A percentile compares a stretch with the other conserved stretches of the same genome.
Evolutionary conservation across 768 basidiomycete genomes (phyloP).

Genomic region (Amanita thiersii): DNA sequence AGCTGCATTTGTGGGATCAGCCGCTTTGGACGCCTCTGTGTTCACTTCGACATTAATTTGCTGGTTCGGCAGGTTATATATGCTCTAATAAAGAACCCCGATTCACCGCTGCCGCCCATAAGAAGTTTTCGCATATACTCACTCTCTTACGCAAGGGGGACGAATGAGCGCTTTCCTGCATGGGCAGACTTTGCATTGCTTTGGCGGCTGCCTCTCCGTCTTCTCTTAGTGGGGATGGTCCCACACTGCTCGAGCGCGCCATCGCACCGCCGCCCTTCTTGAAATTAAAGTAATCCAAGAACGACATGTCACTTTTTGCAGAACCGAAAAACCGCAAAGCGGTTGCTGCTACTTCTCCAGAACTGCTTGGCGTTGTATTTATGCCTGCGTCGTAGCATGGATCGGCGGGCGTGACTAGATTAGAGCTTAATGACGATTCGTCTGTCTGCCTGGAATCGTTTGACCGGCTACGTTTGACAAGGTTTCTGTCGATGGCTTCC

Average conservation of each 20-base stretch:
- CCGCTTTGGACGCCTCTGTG: background rate
- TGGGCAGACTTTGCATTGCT: background rate
- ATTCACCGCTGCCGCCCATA: background rate
- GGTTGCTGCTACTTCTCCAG: conserved; percentile 10
- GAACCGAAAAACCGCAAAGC: conserved; percentile 1
- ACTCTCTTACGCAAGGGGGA: conserved; percentile 1
- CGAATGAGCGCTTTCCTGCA: background rate
- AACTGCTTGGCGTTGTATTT: conserved; percentile 8
- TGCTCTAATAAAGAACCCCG: too few species aligned
- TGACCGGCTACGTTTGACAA: conserved; percentile 13
- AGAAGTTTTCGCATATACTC: background rate
- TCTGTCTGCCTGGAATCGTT: conserved; percentile 29
- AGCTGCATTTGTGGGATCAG: background rate
- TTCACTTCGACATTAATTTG: background rate
- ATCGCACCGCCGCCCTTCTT: background rate
- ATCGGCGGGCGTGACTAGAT: conserved; percentile 32
- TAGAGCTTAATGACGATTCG: conserved; percentile 34
- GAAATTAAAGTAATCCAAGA: conserved; percentile 5
- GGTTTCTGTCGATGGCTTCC: background rate
- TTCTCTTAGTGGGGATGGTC: background rate
- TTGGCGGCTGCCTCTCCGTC: background rate
- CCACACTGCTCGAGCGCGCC: background rate
- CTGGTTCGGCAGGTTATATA: conserved; percentile 1
- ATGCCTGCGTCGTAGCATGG: conserved; percentile 1
- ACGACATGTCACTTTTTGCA: background rate